A percentile compares a stretch with the other conserved stretches of the same genome.
Conservation (phyloP, 1,139 yeast species). For the Yamadazyma sp. region DNA sequence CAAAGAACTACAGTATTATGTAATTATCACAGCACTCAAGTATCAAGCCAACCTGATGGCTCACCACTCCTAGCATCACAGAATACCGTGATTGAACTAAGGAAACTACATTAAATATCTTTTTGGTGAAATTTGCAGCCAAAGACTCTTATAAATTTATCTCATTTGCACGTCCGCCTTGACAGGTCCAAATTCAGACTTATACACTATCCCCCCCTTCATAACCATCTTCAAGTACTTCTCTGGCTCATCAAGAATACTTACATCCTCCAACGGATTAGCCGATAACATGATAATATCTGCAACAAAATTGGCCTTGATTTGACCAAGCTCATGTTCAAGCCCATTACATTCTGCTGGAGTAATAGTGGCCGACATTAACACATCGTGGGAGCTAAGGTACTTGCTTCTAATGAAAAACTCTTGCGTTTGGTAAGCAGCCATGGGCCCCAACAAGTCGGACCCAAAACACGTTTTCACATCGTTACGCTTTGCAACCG, state of each 20-base stretch:
- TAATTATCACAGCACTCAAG: no score
- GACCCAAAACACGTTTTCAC: slow-evolving; percentile 23
- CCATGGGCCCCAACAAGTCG: slow-evolving; percentile 20
- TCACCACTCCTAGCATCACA: no score
- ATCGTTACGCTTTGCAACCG: slow-evolving; percentile 17
- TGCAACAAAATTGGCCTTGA: slow-evolving; percentile 19
- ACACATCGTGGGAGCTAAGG: slow-evolving; percentile 17
- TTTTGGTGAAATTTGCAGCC: no score
- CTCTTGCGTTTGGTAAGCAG: slow-evolving; percentile 23
- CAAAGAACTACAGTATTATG: no score
- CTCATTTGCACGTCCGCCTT: background rate
- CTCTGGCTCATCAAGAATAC: slow-evolving; percentile 21
- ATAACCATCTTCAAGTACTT: slow-evolving; percentile 17
- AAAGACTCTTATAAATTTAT: background rate
- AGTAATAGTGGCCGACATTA: slow-evolving; percentile 21
- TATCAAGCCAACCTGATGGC: no score
- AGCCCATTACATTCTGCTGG: slow-evolving; percentile 20
- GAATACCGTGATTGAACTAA: no score
- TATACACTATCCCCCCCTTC: slow-evolving; percentile 22
- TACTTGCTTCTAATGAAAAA: slow-evolving; percentile 20
- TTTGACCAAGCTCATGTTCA: slow-evolving; percentile 19
- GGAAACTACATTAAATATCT: no score
- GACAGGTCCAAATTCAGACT: background rate
- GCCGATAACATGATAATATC: slow-evolving; percentile 18
- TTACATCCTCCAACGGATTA: slow-evolving; percentile 21